Conservation (phyloP, 345 rosid species). For the Iberis pinnata region DNA sequence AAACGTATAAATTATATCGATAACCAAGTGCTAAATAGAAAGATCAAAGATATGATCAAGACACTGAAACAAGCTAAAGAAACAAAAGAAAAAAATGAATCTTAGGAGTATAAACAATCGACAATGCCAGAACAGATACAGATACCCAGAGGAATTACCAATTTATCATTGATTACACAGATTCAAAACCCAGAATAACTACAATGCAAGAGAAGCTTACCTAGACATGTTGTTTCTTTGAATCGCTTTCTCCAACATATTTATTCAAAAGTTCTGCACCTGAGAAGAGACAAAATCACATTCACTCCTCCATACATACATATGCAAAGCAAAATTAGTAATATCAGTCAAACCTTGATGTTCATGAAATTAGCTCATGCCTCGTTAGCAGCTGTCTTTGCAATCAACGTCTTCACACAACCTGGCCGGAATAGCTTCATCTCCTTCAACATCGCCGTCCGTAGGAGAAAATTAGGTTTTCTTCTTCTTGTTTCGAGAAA, state of each 20-base stretch:
- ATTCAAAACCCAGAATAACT: constrained; percentile 39
- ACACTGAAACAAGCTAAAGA: neutral
- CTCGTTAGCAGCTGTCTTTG: constrained; percentile 95
- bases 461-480: too few relatives aligned
- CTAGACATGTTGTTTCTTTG: constrained; percentile 26
- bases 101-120: neutral
- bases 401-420: constrained; percentile 94
- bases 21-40: neutral
- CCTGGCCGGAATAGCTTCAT: too few relatives aligned
- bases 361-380: constrained; percentile 94
- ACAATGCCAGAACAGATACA: neutral
- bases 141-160: too few relatives aligned
- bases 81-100: neutral
- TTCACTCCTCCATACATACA: neutral
- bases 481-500: too few relatives aligned
- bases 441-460: too few relatives aligned
- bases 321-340: constrained; percentile 3
- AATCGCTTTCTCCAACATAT: constrained; percentile 96
- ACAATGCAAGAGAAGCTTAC: constrained; percentile 48
- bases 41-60: too few relatives aligned
- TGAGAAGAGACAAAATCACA: constrained; percentile 22
- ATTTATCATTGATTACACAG: too few relatives aligned
- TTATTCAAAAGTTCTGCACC: constrained; percentile 89
- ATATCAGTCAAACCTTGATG: constrained; percentile 49
- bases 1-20: too few relatives aligned